Evolutionary conservation across 371 early-diverging fungal genomes (phyloP).

Genomic region (Saksenaea vasiformis): DNA sequence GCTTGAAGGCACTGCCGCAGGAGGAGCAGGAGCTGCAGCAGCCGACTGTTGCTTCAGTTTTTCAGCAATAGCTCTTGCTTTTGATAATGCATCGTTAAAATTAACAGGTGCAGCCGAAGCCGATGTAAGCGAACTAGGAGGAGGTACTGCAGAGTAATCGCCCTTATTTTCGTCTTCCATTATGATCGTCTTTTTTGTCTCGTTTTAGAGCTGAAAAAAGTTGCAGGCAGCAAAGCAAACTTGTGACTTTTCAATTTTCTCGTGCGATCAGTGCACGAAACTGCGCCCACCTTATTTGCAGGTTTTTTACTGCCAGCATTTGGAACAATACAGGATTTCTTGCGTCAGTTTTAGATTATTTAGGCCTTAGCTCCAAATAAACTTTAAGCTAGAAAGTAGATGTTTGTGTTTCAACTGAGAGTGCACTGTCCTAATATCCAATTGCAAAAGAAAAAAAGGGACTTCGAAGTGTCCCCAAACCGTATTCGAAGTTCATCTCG

Average conservation of each 20-base stretch:
- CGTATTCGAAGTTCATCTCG: too few relatives aligned
- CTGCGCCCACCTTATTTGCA: too few relatives aligned
- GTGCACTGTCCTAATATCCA: too few relatives aligned
- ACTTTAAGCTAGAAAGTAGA: too few relatives aligned
- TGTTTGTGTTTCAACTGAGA: too few relatives aligned
- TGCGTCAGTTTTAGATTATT: too few relatives aligned
- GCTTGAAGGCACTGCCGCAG: conserved; percentile 15
- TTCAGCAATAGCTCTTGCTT: conserved; percentile 86
- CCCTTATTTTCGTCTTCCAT: conserved; percentile 28
- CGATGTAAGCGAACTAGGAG: conserved; percentile 38
- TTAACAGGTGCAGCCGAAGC: conserved; percentile 45
- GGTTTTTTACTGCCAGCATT: too few relatives aligned
- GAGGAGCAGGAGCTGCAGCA: conserved; percentile 29
- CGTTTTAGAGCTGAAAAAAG: neutral
- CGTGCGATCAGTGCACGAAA: neutral
- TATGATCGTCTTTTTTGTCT: neutral
- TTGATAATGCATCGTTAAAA: conserved; percentile 74
- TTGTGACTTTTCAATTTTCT: neutral
- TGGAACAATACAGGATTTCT: too few relatives aligned
- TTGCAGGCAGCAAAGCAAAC: neutral
- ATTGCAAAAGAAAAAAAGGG: too few relatives aligned
- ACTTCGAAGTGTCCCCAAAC: too few relatives aligned
- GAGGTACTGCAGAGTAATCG: conserved; percentile 45
- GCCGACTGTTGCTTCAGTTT: conserved; percentile 58
- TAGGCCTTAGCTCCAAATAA: too few relatives aligned